Evolutionary conservation across 345 rosid genomes (phyloP).

Genomic region (Geranium rotundifolium): DNA sequence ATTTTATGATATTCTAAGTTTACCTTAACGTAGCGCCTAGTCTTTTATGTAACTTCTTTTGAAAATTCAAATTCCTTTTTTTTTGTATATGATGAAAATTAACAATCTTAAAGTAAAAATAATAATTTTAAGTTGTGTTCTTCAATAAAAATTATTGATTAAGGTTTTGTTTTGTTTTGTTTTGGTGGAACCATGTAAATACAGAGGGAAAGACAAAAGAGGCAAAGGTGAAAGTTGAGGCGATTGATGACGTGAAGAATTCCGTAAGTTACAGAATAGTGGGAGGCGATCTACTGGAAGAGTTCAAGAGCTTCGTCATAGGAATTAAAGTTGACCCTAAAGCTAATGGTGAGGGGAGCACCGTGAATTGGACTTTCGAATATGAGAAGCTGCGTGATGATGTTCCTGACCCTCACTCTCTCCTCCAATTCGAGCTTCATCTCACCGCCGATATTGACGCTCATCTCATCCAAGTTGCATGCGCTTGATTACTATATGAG

Average conservation of each 20-base stretch:
- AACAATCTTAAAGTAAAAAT: too few relatives aligned
- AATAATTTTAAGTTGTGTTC: too few relatives aligned
- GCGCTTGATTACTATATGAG: too few relatives aligned
- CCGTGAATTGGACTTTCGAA: constrained; percentile 18
- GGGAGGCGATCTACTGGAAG: constrained; percentile 27
- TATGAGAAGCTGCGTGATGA: constrained; percentile 16
- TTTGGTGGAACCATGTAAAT: not conserved
- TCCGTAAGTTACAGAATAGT: constrained; percentile 17
- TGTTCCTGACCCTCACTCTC: constrained; percentile 10
- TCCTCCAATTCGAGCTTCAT: constrained; percentile 3
- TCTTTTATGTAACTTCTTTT: too few relatives aligned
- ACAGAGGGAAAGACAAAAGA: constrained; percentile 15
- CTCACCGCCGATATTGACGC: constrained; percentile 13
- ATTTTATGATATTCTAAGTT: too few relatives aligned
- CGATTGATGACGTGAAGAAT: constrained; percentile 19
- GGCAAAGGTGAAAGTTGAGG: constrained; percentile 20
- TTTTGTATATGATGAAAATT: too few relatives aligned
- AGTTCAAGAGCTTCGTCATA: constrained; percentile 12
- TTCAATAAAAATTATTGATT: too few relatives aligned
- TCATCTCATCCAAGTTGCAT: constrained; percentile 7
- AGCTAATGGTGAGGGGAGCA: constrained; percentile 5
- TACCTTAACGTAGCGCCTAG: too few relatives aligned
- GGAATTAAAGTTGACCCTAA: constrained; percentile 17
- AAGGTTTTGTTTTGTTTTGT: too few relatives aligned
- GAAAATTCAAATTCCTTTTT: too few relatives aligned